phyloP scores from a whole-genome alignment of 768 basidiomycete genomes.

The Cystofilobasidium ferigula region DNA sequence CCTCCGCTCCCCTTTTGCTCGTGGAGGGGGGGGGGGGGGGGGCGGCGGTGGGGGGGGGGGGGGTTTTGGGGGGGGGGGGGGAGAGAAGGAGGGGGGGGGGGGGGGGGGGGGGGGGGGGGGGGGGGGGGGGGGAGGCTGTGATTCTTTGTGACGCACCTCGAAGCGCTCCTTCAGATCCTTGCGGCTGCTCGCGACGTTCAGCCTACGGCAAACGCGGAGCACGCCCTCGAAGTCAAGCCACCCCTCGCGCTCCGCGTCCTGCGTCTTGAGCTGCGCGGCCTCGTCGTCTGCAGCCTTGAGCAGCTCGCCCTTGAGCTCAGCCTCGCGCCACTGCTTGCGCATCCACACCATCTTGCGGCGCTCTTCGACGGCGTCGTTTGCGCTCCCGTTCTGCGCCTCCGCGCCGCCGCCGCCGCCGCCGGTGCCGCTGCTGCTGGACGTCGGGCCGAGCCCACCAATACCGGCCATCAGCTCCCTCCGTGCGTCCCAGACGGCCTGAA shows the following conservation, averaged over 20 bases:
- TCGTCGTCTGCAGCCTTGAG: no score
- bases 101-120: no score
- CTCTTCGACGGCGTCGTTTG: constrained; percentile 38
- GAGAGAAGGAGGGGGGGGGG: no score
- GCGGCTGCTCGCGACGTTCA: constrained; percentile 21
- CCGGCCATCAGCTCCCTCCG: constrained; percentile 62
- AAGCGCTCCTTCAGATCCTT: constrained; percentile 16
- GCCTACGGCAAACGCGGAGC: constrained; percentile 14
- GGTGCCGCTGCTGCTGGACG: no score
- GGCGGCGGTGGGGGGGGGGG: no score
- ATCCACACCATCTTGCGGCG: constrained; percentile 63
- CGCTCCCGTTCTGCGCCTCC: not conserved
- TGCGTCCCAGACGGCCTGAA: constrained; percentile 54
- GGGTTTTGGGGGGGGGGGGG: no score
- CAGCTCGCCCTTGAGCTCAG: constrained; percentile 55
- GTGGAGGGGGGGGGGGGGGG: no score
- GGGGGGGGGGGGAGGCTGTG: not conserved
- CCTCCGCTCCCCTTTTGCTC: no score
- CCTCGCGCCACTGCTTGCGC: constrained; percentile 68
- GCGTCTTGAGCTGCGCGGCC: not conserved
- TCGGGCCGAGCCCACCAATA: no score
- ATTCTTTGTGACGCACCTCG: not conserved
- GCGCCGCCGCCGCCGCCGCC: constrained; percentile 36
- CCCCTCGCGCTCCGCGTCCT: constrained; percentile 16
- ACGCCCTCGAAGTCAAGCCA: constrained; percentile 26